These are phyloP conservation scores for Pinus tabuliformis DNA, from an alignment of 75 land plant species.

Conservation along the genomic window DNA sequence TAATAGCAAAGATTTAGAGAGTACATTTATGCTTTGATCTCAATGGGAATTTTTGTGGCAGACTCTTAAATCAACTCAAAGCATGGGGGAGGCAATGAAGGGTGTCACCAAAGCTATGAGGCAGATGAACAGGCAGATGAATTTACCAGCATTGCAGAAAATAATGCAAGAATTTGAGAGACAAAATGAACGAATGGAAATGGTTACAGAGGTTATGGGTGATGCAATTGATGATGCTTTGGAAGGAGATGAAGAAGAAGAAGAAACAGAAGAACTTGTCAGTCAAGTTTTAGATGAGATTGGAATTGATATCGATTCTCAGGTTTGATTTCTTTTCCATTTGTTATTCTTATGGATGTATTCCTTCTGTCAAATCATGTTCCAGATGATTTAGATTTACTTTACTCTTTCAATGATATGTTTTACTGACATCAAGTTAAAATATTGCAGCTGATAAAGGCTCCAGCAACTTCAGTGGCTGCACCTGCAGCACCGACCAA, in stretches of 20 bases:
- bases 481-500: conserved; percentile 59
- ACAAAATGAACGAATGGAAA: conserved; percentile 95
- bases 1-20: background rate
- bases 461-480: conserved; percentile 75
- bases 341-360: background rate
- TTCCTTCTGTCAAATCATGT: background rate
- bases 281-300: conserved; percentile 97
- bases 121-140: conserved; percentile 97
- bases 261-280: conserved; percentile 91
- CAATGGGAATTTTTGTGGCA: conserved; percentile 15
- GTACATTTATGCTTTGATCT: background rate
- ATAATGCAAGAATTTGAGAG: conserved; percentile 93
- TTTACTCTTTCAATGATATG: conserved; percentile 2
- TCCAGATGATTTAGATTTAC: background rate
- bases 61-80: conserved; percentile 96
- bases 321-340: conserved; percentile 40
- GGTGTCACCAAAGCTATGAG: conserved; percentile 98
- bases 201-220: conserved; percentile 83
- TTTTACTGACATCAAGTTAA: background rate
- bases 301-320: conserved; percentile 83
- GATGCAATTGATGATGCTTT: conserved; percentile 95
- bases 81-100: conserved; percentile 99
- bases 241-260: conserved; percentile 95
- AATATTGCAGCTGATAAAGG: conserved; percentile 71
- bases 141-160: conserved; percentile 87